These are phyloP conservation scores for Phyllosticta citriasiana DNA, from an alignment of 2,329 filamentous ascomycete species.

Conservation along the genomic window DNA sequence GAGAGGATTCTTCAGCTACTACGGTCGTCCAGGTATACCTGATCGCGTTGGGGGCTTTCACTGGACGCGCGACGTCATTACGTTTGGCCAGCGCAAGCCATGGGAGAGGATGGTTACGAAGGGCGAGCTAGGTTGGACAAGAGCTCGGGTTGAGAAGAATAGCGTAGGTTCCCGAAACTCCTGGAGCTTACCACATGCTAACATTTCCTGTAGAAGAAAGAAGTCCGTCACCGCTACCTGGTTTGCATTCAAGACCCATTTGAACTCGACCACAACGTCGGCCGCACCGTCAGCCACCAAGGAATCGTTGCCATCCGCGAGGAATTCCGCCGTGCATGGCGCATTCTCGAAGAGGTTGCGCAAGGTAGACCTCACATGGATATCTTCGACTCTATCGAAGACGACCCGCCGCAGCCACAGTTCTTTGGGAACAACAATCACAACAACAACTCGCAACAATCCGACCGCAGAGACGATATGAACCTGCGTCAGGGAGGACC, in stretches of 20 bases:
- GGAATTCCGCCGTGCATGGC: constrained; percentile 73
- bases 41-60: constrained; percentile 52
- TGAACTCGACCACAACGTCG: constrained; percentile 79
- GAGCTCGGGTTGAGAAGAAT: constrained; percentile 60
- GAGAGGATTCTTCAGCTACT: constrained; percentile 83
- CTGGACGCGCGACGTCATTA: constrained; percentile 73
- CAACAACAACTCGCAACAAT: background rate
- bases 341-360: constrained; percentile 35
- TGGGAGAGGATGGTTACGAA: constrained; percentile 61
- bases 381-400: constrained; percentile 4
- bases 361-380: background rate
- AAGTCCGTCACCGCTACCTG: constrained; percentile 69
- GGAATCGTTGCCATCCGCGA: constrained; percentile 75
- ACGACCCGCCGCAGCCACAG: constrained; percentile 5
- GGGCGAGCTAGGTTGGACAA: constrained; percentile 73
- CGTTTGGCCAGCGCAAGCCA: constrained; percentile 50
- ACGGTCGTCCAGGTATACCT: constrained; percentile 48
- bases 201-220: constrained; percentile 37
- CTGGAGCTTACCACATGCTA: constrained; percentile 4
- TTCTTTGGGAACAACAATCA: background rate
- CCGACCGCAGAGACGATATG: background rate
- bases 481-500: background rate
- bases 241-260: constrained; percentile 91
- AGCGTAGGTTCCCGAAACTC: constrained; percentile 4
- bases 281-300: constrained; percentile 71